phyloP scores from a whole-genome alignment of 2,329 filamentous ascomycete species.

The Aquanectria penicillioides region DNA sequence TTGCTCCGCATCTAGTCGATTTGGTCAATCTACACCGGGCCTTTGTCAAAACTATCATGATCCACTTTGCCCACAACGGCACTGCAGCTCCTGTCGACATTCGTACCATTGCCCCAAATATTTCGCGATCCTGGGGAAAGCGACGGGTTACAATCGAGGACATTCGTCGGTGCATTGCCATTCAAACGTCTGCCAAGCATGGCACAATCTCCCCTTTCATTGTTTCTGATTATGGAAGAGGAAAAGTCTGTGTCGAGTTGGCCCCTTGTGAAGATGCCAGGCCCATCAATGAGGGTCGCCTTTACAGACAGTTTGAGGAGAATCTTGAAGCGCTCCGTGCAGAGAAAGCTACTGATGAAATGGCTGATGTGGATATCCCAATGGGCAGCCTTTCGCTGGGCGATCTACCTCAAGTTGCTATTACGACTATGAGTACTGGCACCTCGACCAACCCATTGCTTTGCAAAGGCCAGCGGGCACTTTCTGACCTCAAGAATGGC shows the following conservation, averaged over 20 bases:
- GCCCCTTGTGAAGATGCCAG: conserved; percentile 48
- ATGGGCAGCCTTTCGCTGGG: conserved; percentile 60
- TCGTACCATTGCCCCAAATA: conserved; percentile 66
- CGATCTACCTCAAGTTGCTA: conserved; percentile 50
- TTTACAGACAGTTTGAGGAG: conserved; percentile 64
- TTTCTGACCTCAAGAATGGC: conserved; percentile 74
- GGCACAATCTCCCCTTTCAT: conserved; percentile 51
- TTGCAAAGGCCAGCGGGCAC: conserved; percentile 72
- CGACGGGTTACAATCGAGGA: conserved; percentile 73
- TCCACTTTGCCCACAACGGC: conserved; percentile 78
- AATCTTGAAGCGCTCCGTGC: conserved; percentile 62
- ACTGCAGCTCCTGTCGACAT: conserved; percentile 71
- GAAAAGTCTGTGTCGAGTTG: conserved; percentile 69
- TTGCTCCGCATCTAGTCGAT: conserved; percentile 66
- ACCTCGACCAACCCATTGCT: conserved; percentile 65
- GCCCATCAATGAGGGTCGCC: conserved; percentile 59
- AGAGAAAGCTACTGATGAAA: conserved; percentile 34
- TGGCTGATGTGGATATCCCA: conserved; percentile 37
- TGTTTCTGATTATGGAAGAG: conserved; percentile 62
- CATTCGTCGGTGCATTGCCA: conserved; percentile 71
- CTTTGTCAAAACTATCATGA: conserved; percentile 73
- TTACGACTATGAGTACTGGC: conserved; percentile 44
- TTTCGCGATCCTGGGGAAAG: conserved; percentile 78
- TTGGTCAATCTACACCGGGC: conserved; percentile 72
- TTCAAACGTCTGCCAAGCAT: conserved; percentile 58